Base-by-base conservation (phyloP, 805 yeast genomes). In the Saccharomycopsis babjevae region DNA sequence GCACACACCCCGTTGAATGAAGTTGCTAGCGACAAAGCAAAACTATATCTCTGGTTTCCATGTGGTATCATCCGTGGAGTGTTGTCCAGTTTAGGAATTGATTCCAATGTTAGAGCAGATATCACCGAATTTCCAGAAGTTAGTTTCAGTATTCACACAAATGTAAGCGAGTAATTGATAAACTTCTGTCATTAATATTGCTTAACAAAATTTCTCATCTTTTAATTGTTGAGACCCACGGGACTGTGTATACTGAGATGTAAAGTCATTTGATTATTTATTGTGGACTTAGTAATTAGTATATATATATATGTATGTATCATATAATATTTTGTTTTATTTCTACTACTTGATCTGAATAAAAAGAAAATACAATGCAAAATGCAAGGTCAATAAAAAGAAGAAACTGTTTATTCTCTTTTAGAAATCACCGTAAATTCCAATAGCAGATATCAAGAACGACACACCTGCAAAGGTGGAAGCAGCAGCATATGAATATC, bases 61-160 rank as follows among this genome's bases (percentile, higher is more conserved):
- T 79, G 87, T 67, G 96, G 96, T 0, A 72, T 89, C 3, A 84
- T 89, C 15, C 75, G 89, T 62, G 96, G 96, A 0, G 83, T 85
- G 1, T 73, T 89, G 57, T 78, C 81, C 59, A 84, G 84, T 59
- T 78, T 89, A 68, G 96, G 91, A 1, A 77, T 88, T 18, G 83
- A 82, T 34, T 81, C 88, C 28, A 70, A 78, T 1, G 89, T 89
- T 1, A 76, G 78, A 3, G 88, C 90, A 2, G 93, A 87, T 61
- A 74, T 84, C 8, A 70, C 77, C 8, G 77, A 79, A 66, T 76
- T 84, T 59, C 94, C 96, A 0, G 72, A 79, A 3, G 90, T 88
- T n/a, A 76, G 85, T 1, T 89, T 88, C 74, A 85, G 84, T 69
- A 85, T 88, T 54, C 85, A 85, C 65, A 85, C 90, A 3, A 69